Conservation (phyloP, 2,329 filamentous ascomycete genomes). For the Fragosphaeria purpurea region DNA sequence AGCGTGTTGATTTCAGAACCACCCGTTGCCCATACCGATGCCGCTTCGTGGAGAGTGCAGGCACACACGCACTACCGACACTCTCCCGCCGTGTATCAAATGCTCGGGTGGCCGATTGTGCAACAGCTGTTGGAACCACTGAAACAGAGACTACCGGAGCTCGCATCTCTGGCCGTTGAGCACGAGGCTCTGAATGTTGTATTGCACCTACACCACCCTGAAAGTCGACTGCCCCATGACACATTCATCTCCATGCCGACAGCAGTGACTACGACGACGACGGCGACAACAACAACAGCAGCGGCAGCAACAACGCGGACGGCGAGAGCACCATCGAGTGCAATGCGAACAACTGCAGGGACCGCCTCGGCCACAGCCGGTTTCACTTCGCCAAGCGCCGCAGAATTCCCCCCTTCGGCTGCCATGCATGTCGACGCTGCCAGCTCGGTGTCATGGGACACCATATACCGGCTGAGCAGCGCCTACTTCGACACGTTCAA, state of each 20-base stretch:
- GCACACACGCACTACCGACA: slow-evolving; percentile 18
- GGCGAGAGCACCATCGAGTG: too few relatives aligned
- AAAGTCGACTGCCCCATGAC: slow-evolving; percentile 10
- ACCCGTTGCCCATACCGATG: too few relatives aligned
- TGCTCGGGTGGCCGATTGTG: slow-evolving; percentile 39
- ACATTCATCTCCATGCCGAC: not conserved
- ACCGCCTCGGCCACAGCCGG: too few relatives aligned
- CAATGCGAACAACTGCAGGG: too few relatives aligned
- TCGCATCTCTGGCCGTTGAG: slow-evolving; percentile 18
- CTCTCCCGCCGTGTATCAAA: slow-evolving; percentile 35
- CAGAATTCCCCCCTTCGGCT: too few relatives aligned
- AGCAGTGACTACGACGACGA: too few relatives aligned
- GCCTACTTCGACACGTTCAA: slow-evolving; percentile 53
- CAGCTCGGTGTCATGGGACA: slow-evolving; percentile 31
- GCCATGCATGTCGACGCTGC: too few relatives aligned
- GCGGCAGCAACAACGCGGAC: not conserved
- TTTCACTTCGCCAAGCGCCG: too few relatives aligned
- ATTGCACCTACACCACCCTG: slow-evolving; percentile 19
- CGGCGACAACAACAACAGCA: not conserved
- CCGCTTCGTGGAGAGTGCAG: too few relatives aligned
- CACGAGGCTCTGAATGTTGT: slow-evolving; percentile 27
- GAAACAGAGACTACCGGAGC: slow-evolving; percentile 19
- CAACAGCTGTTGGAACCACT: slow-evolving; percentile 28
- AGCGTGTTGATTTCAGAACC: too few relatives aligned
- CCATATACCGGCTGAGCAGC: slow-evolving; percentile 39